Evolutionary conservation across 306 rosid species (phyloP).

Genomic region (Rosa multiflora): DNA sequence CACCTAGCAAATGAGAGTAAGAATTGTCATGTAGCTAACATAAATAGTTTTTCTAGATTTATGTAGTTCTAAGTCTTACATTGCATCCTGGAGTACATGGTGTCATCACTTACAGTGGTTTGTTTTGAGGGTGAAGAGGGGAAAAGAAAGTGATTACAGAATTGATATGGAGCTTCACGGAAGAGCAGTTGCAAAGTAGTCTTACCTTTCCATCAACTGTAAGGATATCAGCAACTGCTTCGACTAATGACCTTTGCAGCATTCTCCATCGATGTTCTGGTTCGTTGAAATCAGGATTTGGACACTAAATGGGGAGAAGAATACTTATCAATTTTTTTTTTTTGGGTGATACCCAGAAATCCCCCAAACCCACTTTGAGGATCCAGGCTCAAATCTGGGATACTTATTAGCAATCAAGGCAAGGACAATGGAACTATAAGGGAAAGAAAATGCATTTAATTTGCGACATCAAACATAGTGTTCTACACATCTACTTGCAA

Average conservation of each 20-base stretch:
- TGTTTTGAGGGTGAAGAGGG: neutral
- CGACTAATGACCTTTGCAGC: slow-evolving; percentile 75
- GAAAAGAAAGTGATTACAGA: neutral
- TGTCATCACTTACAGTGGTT: neutral
- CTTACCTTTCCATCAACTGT: slow-evolving; percentile 67
- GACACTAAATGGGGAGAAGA: slow-evolving; percentile 50
- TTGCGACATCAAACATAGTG: neutral
- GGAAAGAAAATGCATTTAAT: neutral
- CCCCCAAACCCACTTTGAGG: neutral
- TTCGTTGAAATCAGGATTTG: slow-evolving; percentile 86
- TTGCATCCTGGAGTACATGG: neutral
- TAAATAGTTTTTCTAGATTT: neutral
- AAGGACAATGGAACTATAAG: neutral
- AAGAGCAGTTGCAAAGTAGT: slow-evolving; percentile 18
- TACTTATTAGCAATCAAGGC: neutral
- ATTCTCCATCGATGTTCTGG: slow-evolving; percentile 93
- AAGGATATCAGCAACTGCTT: slow-evolving; percentile 72
- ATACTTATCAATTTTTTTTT: neutral
- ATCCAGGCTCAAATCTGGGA: neutral
- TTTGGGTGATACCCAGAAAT: neutral
- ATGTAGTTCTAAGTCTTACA: neutral
- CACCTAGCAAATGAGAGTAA: slow-evolving; percentile 46
- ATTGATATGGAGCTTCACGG: neutral
- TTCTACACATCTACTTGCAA: neutral
- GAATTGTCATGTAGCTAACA: neutral